These are phyloP conservation scores for Fusarium concolor DNA, from an alignment of 2,329 filamentous ascomycete species.

Conservation along the genomic window DNA sequence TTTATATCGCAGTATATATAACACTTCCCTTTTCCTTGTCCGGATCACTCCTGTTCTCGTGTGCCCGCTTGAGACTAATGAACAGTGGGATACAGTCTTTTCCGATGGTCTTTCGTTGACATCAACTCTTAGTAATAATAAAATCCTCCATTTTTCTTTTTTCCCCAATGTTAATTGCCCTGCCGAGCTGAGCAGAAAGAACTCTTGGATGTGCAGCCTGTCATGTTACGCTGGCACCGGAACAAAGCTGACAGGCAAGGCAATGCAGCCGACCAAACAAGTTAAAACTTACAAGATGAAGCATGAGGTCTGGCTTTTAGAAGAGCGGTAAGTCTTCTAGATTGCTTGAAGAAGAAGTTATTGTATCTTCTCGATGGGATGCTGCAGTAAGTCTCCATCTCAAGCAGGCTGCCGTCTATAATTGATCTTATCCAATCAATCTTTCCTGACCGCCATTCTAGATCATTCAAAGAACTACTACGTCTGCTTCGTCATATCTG, in stretches of 20 bases:
- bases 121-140: no score
- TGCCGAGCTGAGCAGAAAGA: background rate
- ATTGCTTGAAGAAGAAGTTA: background rate
- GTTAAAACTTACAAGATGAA: no score
- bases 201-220: background rate
- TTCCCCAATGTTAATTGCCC: background rate
- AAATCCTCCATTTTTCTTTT: background rate
- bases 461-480: background rate
- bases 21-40: background rate
- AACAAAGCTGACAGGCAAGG: background rate
- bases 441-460: slow-evolving; percentile 3
- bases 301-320: background rate
- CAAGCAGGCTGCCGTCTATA: slow-evolving; percentile 8
- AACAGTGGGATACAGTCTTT: background rate
- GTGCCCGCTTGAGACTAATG: background rate
- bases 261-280: background rate
- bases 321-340: background rate
- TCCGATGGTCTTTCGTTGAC: background rate
- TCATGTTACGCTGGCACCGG: background rate
- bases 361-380: background rate
- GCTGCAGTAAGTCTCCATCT: slow-evolving; percentile 9
- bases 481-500: background rate
- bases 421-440: background rate
- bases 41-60: background rate
- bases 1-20: background rate